Conservation (phyloP, 768 basidiomycete species). For the Amanita brunnescens region DNA sequence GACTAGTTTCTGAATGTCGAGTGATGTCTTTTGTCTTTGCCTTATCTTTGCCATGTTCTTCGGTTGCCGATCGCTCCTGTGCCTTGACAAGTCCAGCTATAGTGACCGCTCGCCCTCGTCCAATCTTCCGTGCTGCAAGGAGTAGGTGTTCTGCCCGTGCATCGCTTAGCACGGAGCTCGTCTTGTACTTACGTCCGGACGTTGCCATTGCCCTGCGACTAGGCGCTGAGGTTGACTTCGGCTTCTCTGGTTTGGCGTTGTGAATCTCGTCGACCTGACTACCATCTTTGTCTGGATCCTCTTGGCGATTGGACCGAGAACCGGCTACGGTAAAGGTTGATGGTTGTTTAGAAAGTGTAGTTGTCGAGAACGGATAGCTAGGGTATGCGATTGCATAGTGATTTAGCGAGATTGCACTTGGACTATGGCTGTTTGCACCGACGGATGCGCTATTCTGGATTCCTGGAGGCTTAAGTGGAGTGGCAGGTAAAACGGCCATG, state of each 20-base stretch:
- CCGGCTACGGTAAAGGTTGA: background rate
- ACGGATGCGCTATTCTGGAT: background rate
- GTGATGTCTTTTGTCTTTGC: conserved; percentile 10
- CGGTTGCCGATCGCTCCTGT: conserved; percentile 15
- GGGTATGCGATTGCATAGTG: conserved; percentile 11
- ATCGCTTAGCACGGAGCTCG: conserved; percentile 41
- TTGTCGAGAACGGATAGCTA: conserved; percentile 17
- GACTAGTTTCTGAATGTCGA: conserved; percentile 6
- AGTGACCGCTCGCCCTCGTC: conserved; percentile 49
- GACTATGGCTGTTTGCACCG: background rate
- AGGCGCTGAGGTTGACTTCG: background rate
- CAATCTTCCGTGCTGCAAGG: conserved; percentile 61
- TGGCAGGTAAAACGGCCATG: conserved; percentile 16
- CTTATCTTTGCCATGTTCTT: conserved; percentile 12
- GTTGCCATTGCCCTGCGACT: conserved; percentile 16
- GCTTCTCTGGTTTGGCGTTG: background rate
- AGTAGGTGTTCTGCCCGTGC: conserved; percentile 66
- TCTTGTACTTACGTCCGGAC: conserved; percentile 13
- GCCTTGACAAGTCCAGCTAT: conserved; percentile 37
- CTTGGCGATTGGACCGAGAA: background rate
- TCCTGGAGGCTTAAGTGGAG: background rate
- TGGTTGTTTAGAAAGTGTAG: background rate
- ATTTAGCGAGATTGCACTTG: background rate
- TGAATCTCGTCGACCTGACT: background rate
- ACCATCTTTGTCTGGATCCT: no score